Conservation (phyloP, 2,329 filamentous ascomycete species). For the Aspergillus sp. region DNA sequence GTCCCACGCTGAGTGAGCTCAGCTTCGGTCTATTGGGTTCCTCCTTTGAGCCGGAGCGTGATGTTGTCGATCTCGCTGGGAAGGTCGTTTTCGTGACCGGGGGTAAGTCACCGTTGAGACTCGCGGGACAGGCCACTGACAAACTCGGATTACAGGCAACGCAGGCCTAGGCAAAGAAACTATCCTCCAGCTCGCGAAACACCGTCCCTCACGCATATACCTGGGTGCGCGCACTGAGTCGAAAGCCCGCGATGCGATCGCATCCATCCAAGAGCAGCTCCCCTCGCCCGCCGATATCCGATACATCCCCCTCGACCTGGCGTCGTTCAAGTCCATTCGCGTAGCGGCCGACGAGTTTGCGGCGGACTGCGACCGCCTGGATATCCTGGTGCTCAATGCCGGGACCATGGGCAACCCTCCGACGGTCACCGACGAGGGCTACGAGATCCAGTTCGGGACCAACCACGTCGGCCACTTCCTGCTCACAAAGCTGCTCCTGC, state of each 20-base stretch:
- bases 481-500: slow-evolving; percentile 36
- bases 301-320: slow-evolving; percentile 41
- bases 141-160: slow-evolving; percentile 28
- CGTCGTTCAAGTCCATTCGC: slow-evolving; percentile 42
- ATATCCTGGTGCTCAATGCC: slow-evolving; percentile 39
- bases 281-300: slow-evolving; percentile 30
- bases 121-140: neutral
- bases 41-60: slow-evolving; percentile 34
- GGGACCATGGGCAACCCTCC: slow-evolving; percentile 38
- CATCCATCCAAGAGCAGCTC: slow-evolving; percentile 28
- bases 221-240: slow-evolving; percentile 42
- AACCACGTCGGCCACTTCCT: slow-evolving; percentile 41
- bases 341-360: slow-evolving; percentile 36
- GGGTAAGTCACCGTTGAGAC: slow-evolving; percentile 24
- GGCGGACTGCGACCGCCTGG: slow-evolving; percentile 32
- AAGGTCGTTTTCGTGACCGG: slow-evolving; percentile 46
- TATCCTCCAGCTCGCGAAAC: slow-evolving; percentile 40
- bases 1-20: slow-evolving; percentile 26
- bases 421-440: slow-evolving; percentile 30
- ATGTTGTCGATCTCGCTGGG: slow-evolving; percentile 38
- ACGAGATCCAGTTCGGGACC: slow-evolving; percentile 39
- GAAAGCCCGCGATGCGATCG: slow-evolving; percentile 37
- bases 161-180: slow-evolving; percentile 40
- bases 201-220: slow-evolving; percentile 46
- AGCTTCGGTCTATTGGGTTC: slow-evolving; percentile 24